phyloP scores from a whole-genome alignment of 1,139 yeast genomes.

The Blastobotrys arbuscula region DNA sequence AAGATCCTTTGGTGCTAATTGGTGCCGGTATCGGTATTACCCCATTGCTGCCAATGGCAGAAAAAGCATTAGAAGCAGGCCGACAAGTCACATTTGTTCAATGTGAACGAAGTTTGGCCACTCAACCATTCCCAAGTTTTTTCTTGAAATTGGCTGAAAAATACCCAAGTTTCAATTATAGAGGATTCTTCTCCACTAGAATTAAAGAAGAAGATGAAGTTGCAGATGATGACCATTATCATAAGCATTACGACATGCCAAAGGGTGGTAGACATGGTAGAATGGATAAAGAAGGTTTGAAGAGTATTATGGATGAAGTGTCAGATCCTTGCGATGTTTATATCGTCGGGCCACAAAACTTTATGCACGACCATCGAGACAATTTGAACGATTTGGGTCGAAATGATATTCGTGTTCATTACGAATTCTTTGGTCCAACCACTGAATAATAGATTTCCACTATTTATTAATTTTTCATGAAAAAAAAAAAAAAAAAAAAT shows the following conservation, averaged over 20 bases:
- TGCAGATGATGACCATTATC: slow-evolving; percentile 11
- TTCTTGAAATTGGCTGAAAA: slow-evolving; percentile 16
- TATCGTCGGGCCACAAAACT: slow-evolving; percentile 23
- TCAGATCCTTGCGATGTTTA: slow-evolving; percentile 17
- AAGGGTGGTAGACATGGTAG: slow-evolving; percentile 16
- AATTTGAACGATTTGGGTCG: slow-evolving; percentile 11
- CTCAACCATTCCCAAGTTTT: slow-evolving; percentile 21
- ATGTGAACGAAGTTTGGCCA: slow-evolving; percentile 21
- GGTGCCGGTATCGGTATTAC: slow-evolving; percentile 69
- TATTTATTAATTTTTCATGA: slow-evolving; percentile 1
- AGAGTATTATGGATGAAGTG: slow-evolving; percentile 10
- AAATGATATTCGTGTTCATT: slow-evolving; percentile 11
- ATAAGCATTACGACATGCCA: slow-evolving; percentile 9
- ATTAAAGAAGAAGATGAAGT: slow-evolving; percentile 6
- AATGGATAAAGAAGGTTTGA: slow-evolving; percentile 19
- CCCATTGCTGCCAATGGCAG: slow-evolving; percentile 51
- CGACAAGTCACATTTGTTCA: slow-evolving; percentile 23
- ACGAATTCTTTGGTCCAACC: slow-evolving; percentile 18
- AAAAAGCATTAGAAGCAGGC: slow-evolving; percentile 31
- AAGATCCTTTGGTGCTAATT: slow-evolving; percentile 41
- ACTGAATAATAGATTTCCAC: slow-evolving; percentile 2
- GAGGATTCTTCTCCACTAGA: slow-evolving; percentile 19
- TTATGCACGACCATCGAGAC: slow-evolving; percentile 18
- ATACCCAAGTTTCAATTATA: slow-evolving; percentile 18
- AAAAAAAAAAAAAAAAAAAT: background rate